Evolutionary conservation across 176 grass and related monocot species (phyloP).

Genomic region (Oryza officinalis): DNA sequence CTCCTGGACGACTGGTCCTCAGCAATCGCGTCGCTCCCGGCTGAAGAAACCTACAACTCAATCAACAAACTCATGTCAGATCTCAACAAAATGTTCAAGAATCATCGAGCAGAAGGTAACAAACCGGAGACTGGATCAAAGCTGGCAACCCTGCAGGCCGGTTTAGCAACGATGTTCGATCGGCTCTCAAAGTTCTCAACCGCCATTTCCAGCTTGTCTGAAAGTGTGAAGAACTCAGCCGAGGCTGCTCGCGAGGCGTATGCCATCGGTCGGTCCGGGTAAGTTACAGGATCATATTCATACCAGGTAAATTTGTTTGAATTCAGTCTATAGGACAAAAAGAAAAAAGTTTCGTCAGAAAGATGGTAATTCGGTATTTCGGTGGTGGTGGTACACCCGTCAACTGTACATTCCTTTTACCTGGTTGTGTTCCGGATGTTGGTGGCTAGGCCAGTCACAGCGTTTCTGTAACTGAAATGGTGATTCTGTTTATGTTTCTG

Average conservation of each 20-base stretch:
- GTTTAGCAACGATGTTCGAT: conserved; percentile 55
- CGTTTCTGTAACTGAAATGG: neutral
- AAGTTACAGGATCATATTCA: neutral
- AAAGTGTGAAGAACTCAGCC: conserved; percentile 55
- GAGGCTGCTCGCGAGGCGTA: conserved; percentile 53
- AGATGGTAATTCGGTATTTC: neutral
- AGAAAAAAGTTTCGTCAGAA: conserved; percentile 19
- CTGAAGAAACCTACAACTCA: conserved; percentile 46
- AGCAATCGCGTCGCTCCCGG: conserved; percentile 25
- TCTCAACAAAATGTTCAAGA: conserved; percentile 42
- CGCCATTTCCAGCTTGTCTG: conserved; percentile 48
- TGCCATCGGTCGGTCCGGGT: neutral
- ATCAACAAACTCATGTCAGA: conserved; percentile 44
- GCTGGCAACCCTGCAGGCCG: conserved; percentile 43
- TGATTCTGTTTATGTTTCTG: neutral
- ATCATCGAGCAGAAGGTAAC: conserved; percentile 12
- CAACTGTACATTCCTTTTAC: conserved; percentile 22
- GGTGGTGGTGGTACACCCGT: neutral
- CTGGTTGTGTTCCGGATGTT: neutral
- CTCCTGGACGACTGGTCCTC: conserved; percentile 48
- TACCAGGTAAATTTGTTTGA: neutral
- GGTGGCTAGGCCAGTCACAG: neutral
- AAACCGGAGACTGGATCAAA: conserved; percentile 3
- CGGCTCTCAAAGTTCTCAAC: conserved; percentile 51
- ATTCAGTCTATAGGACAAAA: conserved; percentile 21